phyloP scores from a whole-genome alignment of 2,329 filamentous ascomycete genomes.

The Aspergillus sp. region DNA sequence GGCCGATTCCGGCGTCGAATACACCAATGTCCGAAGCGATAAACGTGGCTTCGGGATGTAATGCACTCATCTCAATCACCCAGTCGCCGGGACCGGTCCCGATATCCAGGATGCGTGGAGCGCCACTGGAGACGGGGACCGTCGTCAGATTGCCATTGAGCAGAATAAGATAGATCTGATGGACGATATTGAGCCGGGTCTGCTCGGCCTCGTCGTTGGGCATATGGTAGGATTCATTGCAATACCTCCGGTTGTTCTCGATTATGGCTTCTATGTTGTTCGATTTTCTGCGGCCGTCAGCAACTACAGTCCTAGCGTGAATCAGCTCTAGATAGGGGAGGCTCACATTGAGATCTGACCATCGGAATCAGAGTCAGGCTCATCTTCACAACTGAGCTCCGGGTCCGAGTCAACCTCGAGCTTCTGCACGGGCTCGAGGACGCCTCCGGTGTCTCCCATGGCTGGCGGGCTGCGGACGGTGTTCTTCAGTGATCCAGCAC shows the following conservation, averaged over 20 bases:
- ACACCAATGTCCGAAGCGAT: constrained; percentile 36
- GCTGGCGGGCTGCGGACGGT: constrained; percentile 7
- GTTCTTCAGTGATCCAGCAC: constrained; percentile 9
- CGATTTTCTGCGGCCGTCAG: constrained; percentile 20
- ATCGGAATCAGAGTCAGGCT: not conserved
- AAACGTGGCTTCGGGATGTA: constrained; percentile 38
- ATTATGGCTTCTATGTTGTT: constrained; percentile 45
- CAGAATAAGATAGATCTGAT: constrained; percentile 51
- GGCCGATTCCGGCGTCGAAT: constrained; percentile 33
- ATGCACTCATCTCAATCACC: constrained; percentile 39
- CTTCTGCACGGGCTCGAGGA: constrained; percentile 6
- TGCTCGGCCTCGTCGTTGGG: constrained; percentile 59
- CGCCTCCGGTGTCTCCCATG: constrained; percentile 4
- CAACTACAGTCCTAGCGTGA: not conserved
- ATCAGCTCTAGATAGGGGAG: not conserved
- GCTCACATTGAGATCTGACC: constrained; percentile 17
- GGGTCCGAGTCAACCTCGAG: constrained; percentile 4
- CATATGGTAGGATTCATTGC: constrained; percentile 55
- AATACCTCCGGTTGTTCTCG: constrained; percentile 53
- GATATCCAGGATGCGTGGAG: constrained; percentile 31
- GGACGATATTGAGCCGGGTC: constrained; percentile 51
- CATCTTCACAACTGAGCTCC: constrained; percentile 9
- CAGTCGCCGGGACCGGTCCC: constrained; percentile 44
- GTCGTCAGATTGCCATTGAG: constrained; percentile 26
- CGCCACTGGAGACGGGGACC: constrained; percentile 17